These are phyloP conservation scores for Dimargaris cristalligena DNA, from an alignment of 192 early-diverging fungal genomes.

Conservation along the genomic window DNA sequence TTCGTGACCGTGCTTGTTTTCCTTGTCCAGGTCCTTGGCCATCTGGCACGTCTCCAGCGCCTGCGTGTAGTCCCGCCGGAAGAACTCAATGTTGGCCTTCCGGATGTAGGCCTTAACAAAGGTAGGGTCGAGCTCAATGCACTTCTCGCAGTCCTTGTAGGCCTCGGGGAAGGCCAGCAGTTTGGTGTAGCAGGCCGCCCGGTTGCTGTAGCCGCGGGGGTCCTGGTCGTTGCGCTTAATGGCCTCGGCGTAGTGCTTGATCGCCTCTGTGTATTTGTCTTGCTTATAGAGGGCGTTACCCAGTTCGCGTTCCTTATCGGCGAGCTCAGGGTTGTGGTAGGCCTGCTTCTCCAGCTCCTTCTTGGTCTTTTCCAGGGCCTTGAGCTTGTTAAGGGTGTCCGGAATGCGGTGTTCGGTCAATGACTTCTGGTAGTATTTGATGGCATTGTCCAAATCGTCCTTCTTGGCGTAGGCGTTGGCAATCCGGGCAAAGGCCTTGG, in stretches of 20 bases:
- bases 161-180: slow-evolving; percentile 87
- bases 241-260: slow-evolving; percentile 86
- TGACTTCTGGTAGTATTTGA: slow-evolving; percentile 83
- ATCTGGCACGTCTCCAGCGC: slow-evolving; percentile 61
- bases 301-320: slow-evolving; percentile 80
- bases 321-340: slow-evolving; percentile 64
- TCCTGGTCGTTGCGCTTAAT: slow-evolving; percentile 91
- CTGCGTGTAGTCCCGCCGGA: slow-evolving; percentile 77
- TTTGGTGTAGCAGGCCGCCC: slow-evolving; percentile 90
- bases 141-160: slow-evolving; percentile 84
- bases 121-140: slow-evolving; percentile 63
- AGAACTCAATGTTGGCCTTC: slow-evolving; percentile 77
- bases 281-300: slow-evolving; percentile 92
- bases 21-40: slow-evolving; percentile 64
- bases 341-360: slow-evolving; percentile 64
- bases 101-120: slow-evolving; percentile 94
- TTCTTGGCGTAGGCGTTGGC: slow-evolving; percentile 75
- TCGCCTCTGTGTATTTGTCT: slow-evolving; percentile 66
- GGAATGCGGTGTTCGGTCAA: slow-evolving; percentile 89
- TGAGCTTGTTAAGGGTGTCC: slow-evolving; percentile 76
- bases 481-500: slow-evolving; percentile 83
- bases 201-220: slow-evolving; percentile 84
- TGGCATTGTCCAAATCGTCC: slow-evolving; percentile 66
- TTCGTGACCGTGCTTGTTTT: slow-evolving; percentile 69
- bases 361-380: slow-evolving; percentile 69